Evolutionary conservation across 2,329 filamentous ascomycete genomes (phyloP), one percentile per base, ranked within the genome.

Genomic region (Colletotrichum sojae): DNA sequence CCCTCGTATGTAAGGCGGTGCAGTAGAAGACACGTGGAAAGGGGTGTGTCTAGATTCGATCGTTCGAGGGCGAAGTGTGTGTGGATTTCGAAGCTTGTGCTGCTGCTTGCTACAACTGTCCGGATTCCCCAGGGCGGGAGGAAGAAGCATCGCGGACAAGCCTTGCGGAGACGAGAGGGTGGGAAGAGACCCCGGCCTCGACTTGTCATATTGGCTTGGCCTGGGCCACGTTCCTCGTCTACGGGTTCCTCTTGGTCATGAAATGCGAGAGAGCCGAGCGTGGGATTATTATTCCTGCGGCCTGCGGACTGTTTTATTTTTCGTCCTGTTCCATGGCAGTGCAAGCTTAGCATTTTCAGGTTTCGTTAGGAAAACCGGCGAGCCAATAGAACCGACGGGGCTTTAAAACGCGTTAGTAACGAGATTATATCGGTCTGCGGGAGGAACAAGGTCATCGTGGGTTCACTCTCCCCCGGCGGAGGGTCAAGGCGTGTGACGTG

Each of bases 171-270:
- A 43, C 45, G n/a, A 18, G 45, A 48, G 45, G 18, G 6, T n/a
- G 45, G n/a, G 9, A 18, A 20, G 9, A n/a, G 8, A 8, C 16
- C 45, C 15, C 9, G n/a, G 45, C 8, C 16, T 6, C 4, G 45
- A 10, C 40, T 43, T 43, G 40, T 43, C 40, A 15, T 43, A 43
- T 36, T 25, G 22, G 55, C 57, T 52, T 60, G 27, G 46, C 57
- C 6, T 22, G 25, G 22, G 9, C 45, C 45, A 25, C 22, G 45
- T 20, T 22, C 18, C n/a, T 16, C 18, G 22, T 16, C 45, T 49
- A 12, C 12, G 5, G 13, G 46, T 56, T 63, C 22, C 52, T 63
- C 31, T 63, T 63, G 64, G 64, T 67, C 64, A 67, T 49, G 52
- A 40, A 39, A 18, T 63, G 45, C 56, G 48, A 16, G 43, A 22